Conservation (phyloP, 805 yeast genomes). For the Pichia thaimueangensis region DNA sequence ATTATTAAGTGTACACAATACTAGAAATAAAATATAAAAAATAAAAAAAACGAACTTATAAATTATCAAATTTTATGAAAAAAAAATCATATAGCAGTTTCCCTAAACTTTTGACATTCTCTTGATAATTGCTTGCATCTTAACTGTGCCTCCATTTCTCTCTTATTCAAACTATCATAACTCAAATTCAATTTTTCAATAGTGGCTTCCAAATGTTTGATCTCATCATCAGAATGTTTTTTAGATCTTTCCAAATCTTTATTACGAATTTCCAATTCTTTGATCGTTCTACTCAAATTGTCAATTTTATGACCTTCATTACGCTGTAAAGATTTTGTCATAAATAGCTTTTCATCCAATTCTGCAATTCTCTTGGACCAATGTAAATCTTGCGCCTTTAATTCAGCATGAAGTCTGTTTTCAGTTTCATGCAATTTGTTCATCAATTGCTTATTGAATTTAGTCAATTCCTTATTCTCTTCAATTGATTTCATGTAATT, state of each 20-base stretch:
- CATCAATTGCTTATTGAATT: conserved; percentile 45
- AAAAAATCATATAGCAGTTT: too few species aligned
- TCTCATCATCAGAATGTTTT: conserved; percentile 52
- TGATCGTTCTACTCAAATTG: conserved; percentile 45
- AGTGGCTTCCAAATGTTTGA: conserved; percentile 46
- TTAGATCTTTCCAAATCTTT: conserved; percentile 46
- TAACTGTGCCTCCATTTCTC: conserved; percentile 39
- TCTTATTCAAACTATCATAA: conserved; percentile 37
- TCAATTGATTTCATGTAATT: conserved; percentile 53
- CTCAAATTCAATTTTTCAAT: conserved; percentile 39
- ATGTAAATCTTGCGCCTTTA: conserved; percentile 41
- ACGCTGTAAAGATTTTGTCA: conserved; percentile 40
- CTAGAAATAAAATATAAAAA: too few species aligned
- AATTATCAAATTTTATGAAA: too few species aligned
- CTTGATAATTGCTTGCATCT: conserved; percentile 44
- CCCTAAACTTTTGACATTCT: conserved; percentile 50
- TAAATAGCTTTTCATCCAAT: conserved; percentile 45
- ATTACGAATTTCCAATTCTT: conserved; percentile 46
- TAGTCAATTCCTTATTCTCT: conserved; percentile 60
- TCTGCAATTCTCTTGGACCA: conserved; percentile 54
- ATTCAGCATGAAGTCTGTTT: conserved; percentile 44
- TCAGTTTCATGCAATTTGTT: conserved; percentile 41
- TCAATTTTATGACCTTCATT: conserved; percentile 47
- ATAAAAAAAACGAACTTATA: too few species aligned
- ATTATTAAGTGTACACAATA: too few species aligned